Conservation (phyloP, 2,329 filamentous ascomycete genomes). For the Verticillium klebahnii region DNA sequence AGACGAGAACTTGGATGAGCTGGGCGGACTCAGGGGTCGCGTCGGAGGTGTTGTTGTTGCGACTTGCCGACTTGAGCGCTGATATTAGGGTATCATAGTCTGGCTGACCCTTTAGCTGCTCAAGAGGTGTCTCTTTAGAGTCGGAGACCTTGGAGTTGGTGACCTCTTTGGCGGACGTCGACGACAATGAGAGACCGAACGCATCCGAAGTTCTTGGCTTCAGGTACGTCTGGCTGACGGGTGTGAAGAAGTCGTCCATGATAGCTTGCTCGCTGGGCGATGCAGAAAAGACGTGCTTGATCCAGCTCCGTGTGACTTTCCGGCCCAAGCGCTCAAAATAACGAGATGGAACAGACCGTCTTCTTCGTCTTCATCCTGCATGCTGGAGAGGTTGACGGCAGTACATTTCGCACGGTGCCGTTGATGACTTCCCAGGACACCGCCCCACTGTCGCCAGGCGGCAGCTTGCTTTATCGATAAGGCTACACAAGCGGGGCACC, state of each 20-base stretch:
- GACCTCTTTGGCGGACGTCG: conserved; percentile 8
- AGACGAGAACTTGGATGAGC: conserved; percentile 70
- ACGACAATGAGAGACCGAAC: conserved; percentile 27
- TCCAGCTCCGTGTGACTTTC: too few relatives aligned
- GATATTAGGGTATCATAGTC: conserved; percentile 51
- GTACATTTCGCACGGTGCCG: background rate
- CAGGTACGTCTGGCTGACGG: conserved; percentile 47
- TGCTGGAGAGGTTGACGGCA: background rate
- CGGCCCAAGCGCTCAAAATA: background rate
- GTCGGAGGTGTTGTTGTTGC: conserved; percentile 43
- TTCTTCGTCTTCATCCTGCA: background rate
- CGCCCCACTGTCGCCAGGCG: background rate
- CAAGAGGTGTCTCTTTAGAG: conserved; percentile 25
- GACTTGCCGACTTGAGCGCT: conserved; percentile 47
- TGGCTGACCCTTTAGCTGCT: conserved; percentile 57
- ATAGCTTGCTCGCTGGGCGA: background rate
- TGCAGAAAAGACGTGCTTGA: background rate
- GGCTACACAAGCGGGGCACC: background rate
- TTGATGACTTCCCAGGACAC: background rate
- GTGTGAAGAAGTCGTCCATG: conserved; percentile 55
- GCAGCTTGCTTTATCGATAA: background rate
- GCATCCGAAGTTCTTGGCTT: conserved; percentile 29
- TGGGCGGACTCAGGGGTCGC: conserved; percentile 68
- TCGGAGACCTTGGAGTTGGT: background rate
- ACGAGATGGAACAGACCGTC: background rate